Percentiles rank a stretch among this genome's conserved stretches.
These are phyloP conservation scores for Coffea humblotiana DNA, from an alignment of 305 asterid species.

Conservation along the genomic window DNA sequence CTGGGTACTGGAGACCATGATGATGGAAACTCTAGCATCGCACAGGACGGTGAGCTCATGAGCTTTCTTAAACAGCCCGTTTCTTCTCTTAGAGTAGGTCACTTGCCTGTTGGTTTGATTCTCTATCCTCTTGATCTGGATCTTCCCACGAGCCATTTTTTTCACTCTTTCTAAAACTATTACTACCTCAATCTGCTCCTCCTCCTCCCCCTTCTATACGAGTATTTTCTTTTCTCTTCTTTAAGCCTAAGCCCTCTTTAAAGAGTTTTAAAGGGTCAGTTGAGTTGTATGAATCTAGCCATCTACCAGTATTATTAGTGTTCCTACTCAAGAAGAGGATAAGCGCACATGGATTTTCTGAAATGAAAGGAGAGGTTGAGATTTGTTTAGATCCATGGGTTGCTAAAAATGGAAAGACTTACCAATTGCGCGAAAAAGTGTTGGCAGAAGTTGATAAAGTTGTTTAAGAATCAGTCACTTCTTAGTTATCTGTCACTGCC, in stretches of 20 bases:
- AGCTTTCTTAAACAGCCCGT: slow-evolving; percentile 92
- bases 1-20: slow-evolving; percentile 78
- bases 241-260: background rate
- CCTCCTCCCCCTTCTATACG: background rate
- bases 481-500: slow-evolving; percentile 31
- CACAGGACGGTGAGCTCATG: slow-evolving; percentile 90
- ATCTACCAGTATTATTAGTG: too few species aligned
- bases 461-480: slow-evolving; percentile 24
- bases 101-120: slow-evolving; percentile 93
- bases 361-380: slow-evolving; percentile 7
- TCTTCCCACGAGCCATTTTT: slow-evolving; percentile 88
- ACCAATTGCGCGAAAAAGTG: slow-evolving; percentile 26
- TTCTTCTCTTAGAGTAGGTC: slow-evolving; percentile 91
- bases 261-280: background rate
- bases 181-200: background rate
- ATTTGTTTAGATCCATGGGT: slow-evolving; percentile 20
- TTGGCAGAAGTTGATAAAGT: slow-evolving; percentile 19
- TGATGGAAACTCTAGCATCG: slow-evolving; percentile 80
- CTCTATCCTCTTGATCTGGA: slow-evolving; percentile 94
- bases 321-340: background rate
- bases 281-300: background rate
- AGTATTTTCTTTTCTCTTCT: background rate
- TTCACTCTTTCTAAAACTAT: background rate
- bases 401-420: slow-evolving; percentile 25
- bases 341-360: slow-evolving; percentile 9